A percentile compares a stretch with the other conserved stretches of the same genome.
These are phyloP conservation scores for Pseudozyma tsukubaensis DNA, from an alignment of 1,284 basidiomycete species.

Conservation along the genomic window DNA sequence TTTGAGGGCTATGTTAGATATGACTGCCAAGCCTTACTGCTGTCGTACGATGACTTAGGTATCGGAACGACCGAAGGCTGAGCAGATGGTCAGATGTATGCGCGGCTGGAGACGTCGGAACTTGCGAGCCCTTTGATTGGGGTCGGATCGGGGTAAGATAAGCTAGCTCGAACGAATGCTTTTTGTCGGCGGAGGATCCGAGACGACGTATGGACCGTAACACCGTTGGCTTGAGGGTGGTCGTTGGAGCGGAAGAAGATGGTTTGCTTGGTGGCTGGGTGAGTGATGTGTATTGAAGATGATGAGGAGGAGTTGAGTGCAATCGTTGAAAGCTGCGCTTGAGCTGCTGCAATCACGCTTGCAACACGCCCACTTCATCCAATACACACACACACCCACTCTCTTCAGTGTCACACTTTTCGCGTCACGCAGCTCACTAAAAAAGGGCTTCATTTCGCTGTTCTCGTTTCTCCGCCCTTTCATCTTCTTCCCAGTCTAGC, in stretches of 20 bases:
- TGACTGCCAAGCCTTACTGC: no score
- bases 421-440: constrained; percentile 19
- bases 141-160: not conserved
- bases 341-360: not conserved
- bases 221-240: no score
- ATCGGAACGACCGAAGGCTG: not conserved
- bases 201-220: no score
- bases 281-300: not conserved
- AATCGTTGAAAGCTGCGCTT: not conserved
- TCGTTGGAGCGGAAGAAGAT: no score
- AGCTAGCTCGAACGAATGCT: no score
- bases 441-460: not conserved
- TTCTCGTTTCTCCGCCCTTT: constrained; percentile 2
- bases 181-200: no score
- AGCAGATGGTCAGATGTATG: not conserved
- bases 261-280: no score
- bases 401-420: constrained; percentile 24
- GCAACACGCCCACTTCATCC: not conserved
- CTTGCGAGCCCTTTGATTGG: not conserved
- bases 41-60: not conserved
- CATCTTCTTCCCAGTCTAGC: not conserved
- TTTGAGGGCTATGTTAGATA: no score
- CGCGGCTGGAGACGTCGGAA: not conserved
- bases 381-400: not conserved
- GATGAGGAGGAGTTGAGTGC: not conserved